Evolutionary conservation across 768 basidiomycete genomes (phyloP).

Genomic region (Leccinum longicurvipes): DNA sequence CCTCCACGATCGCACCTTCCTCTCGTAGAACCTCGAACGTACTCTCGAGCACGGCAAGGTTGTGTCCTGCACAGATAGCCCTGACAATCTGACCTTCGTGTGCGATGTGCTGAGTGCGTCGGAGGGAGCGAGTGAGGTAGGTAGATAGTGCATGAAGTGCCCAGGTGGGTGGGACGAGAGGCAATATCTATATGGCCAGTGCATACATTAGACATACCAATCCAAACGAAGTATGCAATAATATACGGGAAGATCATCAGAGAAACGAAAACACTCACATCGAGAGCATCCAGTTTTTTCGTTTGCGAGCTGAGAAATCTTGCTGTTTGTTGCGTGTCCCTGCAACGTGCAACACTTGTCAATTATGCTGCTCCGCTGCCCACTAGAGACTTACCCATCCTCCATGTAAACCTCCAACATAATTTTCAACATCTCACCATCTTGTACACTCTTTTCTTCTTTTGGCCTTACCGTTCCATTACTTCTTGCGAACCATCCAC

Average conservation of each 20-base stretch:
- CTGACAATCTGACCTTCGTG: constrained; percentile 78
- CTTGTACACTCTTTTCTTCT: constrained; percentile 40
- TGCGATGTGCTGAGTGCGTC: constrained; percentile 65
- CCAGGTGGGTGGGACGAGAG: constrained; percentile 72
- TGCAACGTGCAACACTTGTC: constrained; percentile 25
- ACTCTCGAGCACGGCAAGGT: constrained; percentile 64
- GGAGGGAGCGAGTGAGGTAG: constrained; percentile 77
- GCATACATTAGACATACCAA: not conserved
- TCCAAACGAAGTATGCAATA: not conserved
- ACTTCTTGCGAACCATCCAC: constrained; percentile 39
- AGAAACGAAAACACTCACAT: constrained; percentile 48
- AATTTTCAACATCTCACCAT: constrained; percentile 59
- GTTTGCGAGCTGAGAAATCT: constrained; percentile 78
- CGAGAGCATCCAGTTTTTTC: constrained; percentile 68
- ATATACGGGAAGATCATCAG: not conserved
- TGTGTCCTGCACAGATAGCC: constrained; percentile 74
- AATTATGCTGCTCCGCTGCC: not conserved
- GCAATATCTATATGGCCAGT: constrained; percentile 47
- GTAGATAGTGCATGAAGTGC: constrained; percentile 66
- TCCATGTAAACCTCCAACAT: constrained; percentile 82
- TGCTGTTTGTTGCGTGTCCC: constrained; percentile 57
- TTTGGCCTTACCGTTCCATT: constrained; percentile 46
- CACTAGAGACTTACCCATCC: constrained; percentile 53
- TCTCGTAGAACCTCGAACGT: constrained; percentile 58
- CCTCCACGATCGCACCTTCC: constrained; percentile 67